These are phyloP conservation scores for Ustilago shanxiensis DNA, from an alignment of 1,284 basidiomycete genomes.

Conservation along the genomic window DNA sequence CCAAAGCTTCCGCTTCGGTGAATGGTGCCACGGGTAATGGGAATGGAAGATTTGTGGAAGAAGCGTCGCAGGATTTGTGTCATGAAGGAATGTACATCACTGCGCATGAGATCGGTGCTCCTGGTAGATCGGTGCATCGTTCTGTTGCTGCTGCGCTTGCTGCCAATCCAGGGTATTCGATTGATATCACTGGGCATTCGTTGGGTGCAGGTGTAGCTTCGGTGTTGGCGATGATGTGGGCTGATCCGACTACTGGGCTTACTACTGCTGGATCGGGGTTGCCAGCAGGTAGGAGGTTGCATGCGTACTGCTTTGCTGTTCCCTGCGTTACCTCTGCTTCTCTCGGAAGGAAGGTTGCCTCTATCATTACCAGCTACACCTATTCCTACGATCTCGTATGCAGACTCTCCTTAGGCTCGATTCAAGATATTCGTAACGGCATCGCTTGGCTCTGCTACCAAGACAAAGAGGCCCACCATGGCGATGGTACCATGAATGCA, in stretches of 20 bases:
- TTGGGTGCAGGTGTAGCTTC: constrained; percentile 87
- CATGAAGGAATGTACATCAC: constrained; percentile 81
- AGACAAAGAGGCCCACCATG: constrained; percentile 69
- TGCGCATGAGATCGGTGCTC: constrained; percentile 81
- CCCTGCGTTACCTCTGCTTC: constrained; percentile 78
- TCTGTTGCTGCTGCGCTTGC: constrained; percentile 79
- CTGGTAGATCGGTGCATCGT: constrained; percentile 81
- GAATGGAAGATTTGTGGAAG: constrained; percentile 7
- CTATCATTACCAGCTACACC: constrained; percentile 81
- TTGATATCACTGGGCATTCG: constrained; percentile 79
- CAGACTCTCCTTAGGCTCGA: constrained; percentile 80
- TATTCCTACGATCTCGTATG: constrained; percentile 86
- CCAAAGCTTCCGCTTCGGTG: not conserved
- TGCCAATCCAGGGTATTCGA: constrained; percentile 77
- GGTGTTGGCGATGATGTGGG: constrained; percentile 85
- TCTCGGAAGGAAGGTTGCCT: constrained; percentile 75
- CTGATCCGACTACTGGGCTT: constrained; percentile 72
- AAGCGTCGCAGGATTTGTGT: constrained; percentile 25
- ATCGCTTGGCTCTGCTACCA: constrained; percentile 82
- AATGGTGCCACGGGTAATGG: not conserved
- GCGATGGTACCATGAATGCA: constrained; percentile 39
- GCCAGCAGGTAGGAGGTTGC: constrained; percentile 77
- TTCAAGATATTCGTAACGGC: constrained; percentile 81
- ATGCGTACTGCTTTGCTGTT: constrained; percentile 83
- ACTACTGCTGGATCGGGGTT: constrained; percentile 72